phyloP scores from a whole-genome alignment of 192 early-diverging fungal genomes.

The Podochytrium sp. region DNA sequence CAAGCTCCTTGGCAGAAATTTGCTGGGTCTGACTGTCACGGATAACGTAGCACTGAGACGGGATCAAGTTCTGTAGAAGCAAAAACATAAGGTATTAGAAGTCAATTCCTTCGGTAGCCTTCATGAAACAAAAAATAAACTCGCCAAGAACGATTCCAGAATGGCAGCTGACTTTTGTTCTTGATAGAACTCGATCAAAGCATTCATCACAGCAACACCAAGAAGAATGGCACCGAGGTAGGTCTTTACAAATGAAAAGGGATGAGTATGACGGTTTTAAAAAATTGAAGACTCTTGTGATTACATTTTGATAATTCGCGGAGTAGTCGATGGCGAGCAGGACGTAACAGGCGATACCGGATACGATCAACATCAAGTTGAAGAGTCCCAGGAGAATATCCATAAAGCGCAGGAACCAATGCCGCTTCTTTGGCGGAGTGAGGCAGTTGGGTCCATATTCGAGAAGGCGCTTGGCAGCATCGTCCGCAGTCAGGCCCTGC shows the following conservation, averaged over 20 bases:
- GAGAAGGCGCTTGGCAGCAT: constrained; percentile 61
- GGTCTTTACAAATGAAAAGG: background rate
- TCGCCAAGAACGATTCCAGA: constrained; percentile 80
- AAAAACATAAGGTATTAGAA: background rate
- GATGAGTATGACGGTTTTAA: background rate
- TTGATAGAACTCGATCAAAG: constrained; percentile 26
- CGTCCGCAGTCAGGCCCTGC: constrained; percentile 60
- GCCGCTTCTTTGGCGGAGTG: constrained; percentile 80
- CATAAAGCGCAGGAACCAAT: constrained; percentile 69
- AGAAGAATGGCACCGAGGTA: constrained; percentile 22
- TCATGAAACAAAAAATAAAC: constrained; percentile 46
- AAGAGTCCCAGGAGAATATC: constrained; percentile 77
- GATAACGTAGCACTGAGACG: constrained; percentile 30
- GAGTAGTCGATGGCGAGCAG: constrained; percentile 72
- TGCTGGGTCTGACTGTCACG: constrained; percentile 31
- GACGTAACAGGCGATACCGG: constrained; percentile 79
- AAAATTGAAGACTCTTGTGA: background rate
- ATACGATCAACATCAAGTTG: constrained; percentile 80
- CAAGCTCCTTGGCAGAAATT: constrained; percentile 39
- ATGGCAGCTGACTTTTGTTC: constrained; percentile 84
- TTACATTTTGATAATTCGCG: constrained; percentile 77
- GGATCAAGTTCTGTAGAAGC: constrained; percentile 5
- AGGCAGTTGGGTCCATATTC: constrained; percentile 79
- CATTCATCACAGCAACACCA: background rate
- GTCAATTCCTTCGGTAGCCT: background rate